Percentiles rank a stretch among this genome's conserved stretches.
These are phyloP conservation scores for Penicillium dipodomyicola DNA, from an alignment of 495 filamentous ascomycete species.

Conservation along the genomic window DNA sequence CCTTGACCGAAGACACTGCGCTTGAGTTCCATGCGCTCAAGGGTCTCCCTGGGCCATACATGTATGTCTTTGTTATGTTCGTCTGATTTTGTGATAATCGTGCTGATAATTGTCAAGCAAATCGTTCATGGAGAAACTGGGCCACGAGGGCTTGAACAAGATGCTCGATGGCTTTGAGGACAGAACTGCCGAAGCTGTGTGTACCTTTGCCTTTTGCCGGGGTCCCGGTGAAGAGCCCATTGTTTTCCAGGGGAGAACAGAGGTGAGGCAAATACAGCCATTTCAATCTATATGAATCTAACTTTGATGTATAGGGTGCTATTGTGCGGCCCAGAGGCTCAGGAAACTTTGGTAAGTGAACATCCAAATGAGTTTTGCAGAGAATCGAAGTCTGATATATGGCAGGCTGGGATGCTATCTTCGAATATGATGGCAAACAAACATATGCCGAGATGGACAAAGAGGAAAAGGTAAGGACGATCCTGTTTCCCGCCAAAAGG, in stretches of 20 bases:
- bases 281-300: slow-evolving; percentile 4
- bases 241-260: slow-evolving; percentile 87
- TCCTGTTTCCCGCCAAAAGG: neutral
- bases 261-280: slow-evolving; percentile 26
- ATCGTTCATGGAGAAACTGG: slow-evolving; percentile 82
- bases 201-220: slow-evolving; percentile 88
- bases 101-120: slow-evolving; percentile 55
- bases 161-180: slow-evolving; percentile 86
- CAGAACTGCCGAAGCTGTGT: slow-evolving; percentile 87
- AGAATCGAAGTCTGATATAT: neutral
- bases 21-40: slow-evolving; percentile 87
- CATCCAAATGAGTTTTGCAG: neutral
- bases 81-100: neutral
- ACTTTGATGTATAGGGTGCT: slow-evolving; percentile 36
- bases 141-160: slow-evolving; percentile 83
- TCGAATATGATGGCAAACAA: slow-evolving; percentile 80
- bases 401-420: slow-evolving; percentile 91
- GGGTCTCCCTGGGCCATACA: slow-evolving; percentile 93
- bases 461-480: slow-evolving; percentile 59
- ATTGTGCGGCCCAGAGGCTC: slow-evolving; percentile 55
- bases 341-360: slow-evolving; percentile 73
- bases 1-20: slow-evolving; percentile 93
- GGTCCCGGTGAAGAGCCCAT: slow-evolving; percentile 81
- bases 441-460: slow-evolving; percentile 99
- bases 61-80: slow-evolving; percentile 52